Evolutionary conservation across 208 protist species (phyloP).

Genomic region (Leishmania guyanensis): DNA sequence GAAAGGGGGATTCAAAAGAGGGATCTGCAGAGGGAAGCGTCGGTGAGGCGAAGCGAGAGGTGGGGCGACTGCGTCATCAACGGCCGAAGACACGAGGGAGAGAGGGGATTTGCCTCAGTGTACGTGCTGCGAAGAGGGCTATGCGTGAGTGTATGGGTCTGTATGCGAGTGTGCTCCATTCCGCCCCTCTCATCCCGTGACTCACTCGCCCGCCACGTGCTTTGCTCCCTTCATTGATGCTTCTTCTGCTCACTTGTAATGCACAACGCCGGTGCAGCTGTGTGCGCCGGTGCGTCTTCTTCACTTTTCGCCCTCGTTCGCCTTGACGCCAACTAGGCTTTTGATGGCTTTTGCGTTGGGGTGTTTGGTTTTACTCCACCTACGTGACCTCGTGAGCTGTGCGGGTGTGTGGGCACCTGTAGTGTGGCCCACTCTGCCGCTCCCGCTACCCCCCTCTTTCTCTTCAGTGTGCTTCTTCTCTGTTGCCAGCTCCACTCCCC

Average conservation of each 20-base stretch:
- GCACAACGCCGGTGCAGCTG: not conserved
- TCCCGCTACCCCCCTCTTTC: not conserved
- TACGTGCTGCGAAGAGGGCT: not conserved
- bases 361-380: not conserved
- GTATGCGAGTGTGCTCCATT: too few species aligned
- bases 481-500: not conserved
- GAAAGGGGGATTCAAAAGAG: not conserved
- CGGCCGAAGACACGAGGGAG: not conserved
- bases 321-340: not conserved
- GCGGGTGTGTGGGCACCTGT: not conserved
- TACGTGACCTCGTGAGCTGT: not conserved
- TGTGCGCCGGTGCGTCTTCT: not conserved
- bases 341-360: constrained; percentile 10
- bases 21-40: not conserved
- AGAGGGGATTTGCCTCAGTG: not conserved
- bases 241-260: not conserved
- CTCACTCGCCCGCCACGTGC: not conserved
- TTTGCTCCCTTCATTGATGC: not conserved
- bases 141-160: not conserved
- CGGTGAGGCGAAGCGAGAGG: not conserved
- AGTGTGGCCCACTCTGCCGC: not conserved
- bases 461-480: not conserved
- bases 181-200: not conserved
- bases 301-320: not conserved
- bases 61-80: not conserved